A percentile compares a stretch with the other conserved stretches of the same genome.
Conservation (phyloP, 805 yeast genomes). For the Pichia ethanolica region DNA sequence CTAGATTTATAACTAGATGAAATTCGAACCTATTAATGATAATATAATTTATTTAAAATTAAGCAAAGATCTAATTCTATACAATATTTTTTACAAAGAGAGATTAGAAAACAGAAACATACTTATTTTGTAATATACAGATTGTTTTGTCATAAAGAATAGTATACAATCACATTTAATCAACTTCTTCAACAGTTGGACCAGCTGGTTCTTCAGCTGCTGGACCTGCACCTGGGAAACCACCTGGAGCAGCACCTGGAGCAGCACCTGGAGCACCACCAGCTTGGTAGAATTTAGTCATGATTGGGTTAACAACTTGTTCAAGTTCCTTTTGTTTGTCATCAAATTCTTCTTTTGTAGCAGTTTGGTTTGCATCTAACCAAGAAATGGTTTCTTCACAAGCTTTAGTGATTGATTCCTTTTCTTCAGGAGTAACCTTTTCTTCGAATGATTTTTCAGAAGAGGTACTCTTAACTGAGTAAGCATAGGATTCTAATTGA, state of each 20-base stretch:
- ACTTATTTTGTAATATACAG: no score
- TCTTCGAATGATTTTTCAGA: slow-evolving; percentile 71
- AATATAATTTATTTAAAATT: not conserved
- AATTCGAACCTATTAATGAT: not conserved
- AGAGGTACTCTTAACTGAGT: slow-evolving; percentile 81
- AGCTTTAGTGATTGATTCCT: slow-evolving; percentile 63
- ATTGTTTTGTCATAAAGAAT: no score
- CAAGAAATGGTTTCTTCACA: slow-evolving; percentile 81
- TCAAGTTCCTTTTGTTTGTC: slow-evolving; percentile 95
- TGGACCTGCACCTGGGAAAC: slow-evolving; percentile 35
- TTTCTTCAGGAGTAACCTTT: slow-evolving; percentile 46
- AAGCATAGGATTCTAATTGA: slow-evolving; percentile 91
- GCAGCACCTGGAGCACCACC: slow-evolving; percentile 77
- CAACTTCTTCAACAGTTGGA: slow-evolving; percentile 80
- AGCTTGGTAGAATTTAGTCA: slow-evolving; percentile 93
- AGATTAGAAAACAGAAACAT: no score
- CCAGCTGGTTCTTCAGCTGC: slow-evolving; percentile 58
- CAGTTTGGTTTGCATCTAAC: slow-evolving; percentile 92
- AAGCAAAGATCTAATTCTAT: not conserved
- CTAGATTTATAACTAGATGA: no score
- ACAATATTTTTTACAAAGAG: not conserved
- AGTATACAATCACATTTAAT: slow-evolving; percentile 30
- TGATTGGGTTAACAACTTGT: slow-evolving; percentile 90
- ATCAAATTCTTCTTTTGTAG: slow-evolving; percentile 83
- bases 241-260: slow-evolving; percentile 47